Conservation (phyloP, 2,329 filamentous ascomycete species). For the Penicillium sp. region DNA sequence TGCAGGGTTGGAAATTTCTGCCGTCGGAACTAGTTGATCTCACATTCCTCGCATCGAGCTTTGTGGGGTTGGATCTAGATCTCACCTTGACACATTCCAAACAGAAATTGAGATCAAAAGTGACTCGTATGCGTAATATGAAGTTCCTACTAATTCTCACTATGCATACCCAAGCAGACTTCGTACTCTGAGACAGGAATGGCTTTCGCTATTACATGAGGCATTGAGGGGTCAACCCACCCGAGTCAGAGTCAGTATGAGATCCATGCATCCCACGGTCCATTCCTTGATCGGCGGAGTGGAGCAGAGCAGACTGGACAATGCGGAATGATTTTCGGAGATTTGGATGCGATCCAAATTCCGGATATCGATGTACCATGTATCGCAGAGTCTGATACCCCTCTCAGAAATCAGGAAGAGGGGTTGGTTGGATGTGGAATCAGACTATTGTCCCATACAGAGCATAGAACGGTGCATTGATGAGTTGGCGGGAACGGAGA, state of each 20-base stretch:
- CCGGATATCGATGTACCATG: conserved; percentile 4
- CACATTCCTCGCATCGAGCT: not conserved
- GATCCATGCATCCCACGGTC: conserved; percentile 5
- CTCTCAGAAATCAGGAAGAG: not conserved
- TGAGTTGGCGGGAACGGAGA: not conserved
- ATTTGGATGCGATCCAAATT: conserved; percentile 8
- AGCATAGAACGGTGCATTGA: not conserved
- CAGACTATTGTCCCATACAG: not conserved
- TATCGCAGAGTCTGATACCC: conserved; percentile 4
- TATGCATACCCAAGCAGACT: not conserved
- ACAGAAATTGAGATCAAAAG: not conserved
- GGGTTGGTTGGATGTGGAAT: conserved; percentile 11
- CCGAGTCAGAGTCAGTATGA: not conserved
- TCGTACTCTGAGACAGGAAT: conserved; percentile 1
- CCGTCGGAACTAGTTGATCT: not conserved
- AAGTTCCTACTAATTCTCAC: not conserved
- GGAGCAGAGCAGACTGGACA: conserved; percentile 15
- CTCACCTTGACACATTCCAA: not conserved
- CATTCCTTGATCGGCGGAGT: conserved; percentile 13
- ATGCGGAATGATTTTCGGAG: not conserved
- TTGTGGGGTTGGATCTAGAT: not conserved
- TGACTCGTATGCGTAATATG: not conserved
- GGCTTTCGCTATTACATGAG: not conserved
- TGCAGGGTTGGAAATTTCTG: not conserved
- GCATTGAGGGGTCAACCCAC: not conserved